Evolutionary conservation across 2,329 filamentous ascomycete genomes (phyloP), one percentile per base, ranked within the genome.

Genomic region (Lachnellula cervina): DNA sequence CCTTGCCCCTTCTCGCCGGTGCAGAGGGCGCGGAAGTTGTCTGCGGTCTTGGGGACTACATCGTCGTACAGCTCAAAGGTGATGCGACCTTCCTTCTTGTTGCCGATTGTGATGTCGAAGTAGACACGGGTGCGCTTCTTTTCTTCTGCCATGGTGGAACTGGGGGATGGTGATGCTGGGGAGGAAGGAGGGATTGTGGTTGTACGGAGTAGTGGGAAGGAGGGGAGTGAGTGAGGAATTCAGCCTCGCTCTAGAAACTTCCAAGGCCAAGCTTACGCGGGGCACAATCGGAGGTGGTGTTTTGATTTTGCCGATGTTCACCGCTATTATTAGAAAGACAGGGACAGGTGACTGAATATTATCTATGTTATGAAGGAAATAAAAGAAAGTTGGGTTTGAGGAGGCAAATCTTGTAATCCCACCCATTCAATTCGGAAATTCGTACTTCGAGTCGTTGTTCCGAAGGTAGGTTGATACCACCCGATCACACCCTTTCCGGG

Each of bases 11-110:
- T 97, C 79, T 97, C 93, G 64, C 93, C 93, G 0, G 93, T 96
- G 78, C 91, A 97, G 59, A 97, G 84, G 53, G 86, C 84, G 68
- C 92, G 90, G 80, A 97, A 97, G 81, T 97, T 97, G 68, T 97
- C 92, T 62, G 88, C 90, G 5, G 93, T 97, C 79, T 95, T 96
- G 69, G 93, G 93, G 19, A 96, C 92, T 59, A 95, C 80, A 64
- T 82, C 77, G 62, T 77, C 72, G 76, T 84, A 86, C 59, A 99
- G 84, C 77, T 96, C 90, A 74, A 99, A 93, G 60, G 82, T 84
- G 71, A 99, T 79, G 62, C 93, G 87, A 59, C 91, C 92, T 58
- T 84, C 81, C 44, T 82, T 76, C 66, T 84, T 81, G 57, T 83
- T 81, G 69, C 88, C 91, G 69, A 97, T 87, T 59, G 85, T 79